Evolutionary conservation across 768 basidiomycete genomes (phyloP), one percentile per base, ranked within the genome.

Genomic region (Suillus sp.): DNA sequence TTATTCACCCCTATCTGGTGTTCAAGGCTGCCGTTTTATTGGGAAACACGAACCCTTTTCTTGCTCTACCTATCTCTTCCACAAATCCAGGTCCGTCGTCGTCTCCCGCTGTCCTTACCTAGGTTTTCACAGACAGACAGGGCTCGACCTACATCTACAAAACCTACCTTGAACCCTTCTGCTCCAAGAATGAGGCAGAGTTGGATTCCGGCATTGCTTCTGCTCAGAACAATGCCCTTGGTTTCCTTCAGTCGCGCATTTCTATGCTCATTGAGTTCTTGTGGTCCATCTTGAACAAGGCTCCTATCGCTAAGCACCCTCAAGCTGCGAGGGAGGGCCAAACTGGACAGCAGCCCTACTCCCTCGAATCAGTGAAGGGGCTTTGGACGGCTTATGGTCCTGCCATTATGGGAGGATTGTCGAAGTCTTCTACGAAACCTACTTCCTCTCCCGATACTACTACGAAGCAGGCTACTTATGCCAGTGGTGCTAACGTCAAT

Each of bases 1-100:
- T 62, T 65, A 45, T 61, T 59, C 51, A 65, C 60, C 62, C 55
- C 66, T 70, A 38, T 73, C 61, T 60, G 47, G 7, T 60, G 43
- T 27, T 57, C 54, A 68, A 90, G 90, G 90, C 69, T 91, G 47
- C 90, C 90, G 8, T 89, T 92, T 71, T 91, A 91, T 70, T 90
- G 86, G 85, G 90, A 91, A 69, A 51, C 84, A 59, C 86, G 90
- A 68, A 89, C 86, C n/a, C 27, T 86, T 4, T 85, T 90, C 71
- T 71, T 91, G 4, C 78, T 91, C 30, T 91, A 86, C 77, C 72
- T 91, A 50, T 76, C 88, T 10, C 81, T 91, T 20, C 89, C 89
- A 8, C 88, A 90, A 76, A 88, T 83, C 1, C 82, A 89, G 82
- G 90, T 86, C 62, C 55, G 77, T 75, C 38, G 45, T 55, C 37